Conservation (phyloP, 331 rosid genomes). For the Saraca asoca region DNA sequence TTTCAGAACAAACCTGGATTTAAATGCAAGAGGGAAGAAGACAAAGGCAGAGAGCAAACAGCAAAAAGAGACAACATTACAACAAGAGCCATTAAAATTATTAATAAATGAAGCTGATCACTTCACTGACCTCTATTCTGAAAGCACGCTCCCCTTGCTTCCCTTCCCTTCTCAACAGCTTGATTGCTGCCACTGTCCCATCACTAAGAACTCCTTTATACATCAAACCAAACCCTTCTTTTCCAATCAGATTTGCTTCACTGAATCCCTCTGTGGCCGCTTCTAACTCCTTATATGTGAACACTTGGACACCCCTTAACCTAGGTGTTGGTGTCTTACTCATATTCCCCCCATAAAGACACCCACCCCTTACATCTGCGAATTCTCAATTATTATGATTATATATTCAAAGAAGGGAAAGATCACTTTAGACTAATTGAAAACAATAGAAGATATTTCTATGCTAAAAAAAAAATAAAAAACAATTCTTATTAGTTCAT, state of each 20-base stretch:
- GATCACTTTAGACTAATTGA: background rate
- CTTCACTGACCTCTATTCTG: slow-evolving; percentile 75
- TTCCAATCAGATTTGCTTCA: slow-evolving; percentile 67
- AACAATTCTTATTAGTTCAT: slow-evolving; percentile 12
- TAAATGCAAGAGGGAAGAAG: slow-evolving; percentile 21
- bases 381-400: too few relatives aligned
- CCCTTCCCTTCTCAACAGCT: slow-evolving; percentile 64
- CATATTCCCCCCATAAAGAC: slow-evolving; percentile 69
- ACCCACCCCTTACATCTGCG: slow-evolving; percentile 81
- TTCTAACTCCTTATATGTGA: slow-evolving; percentile 80
- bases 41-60: slow-evolving; percentile 23
- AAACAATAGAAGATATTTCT: background rate
- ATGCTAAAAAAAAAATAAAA: background rate
- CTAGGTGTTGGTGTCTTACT: slow-evolving; percentile 47
- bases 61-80: slow-evolving; percentile 41
- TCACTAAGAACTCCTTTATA: slow-evolving; percentile 76
- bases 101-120: slow-evolving; percentile 45
- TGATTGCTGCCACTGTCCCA: slow-evolving; percentile 82
- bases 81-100: slow-evolving; percentile 12
- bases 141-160: slow-evolving; percentile 96
- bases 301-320: slow-evolving; percentile 77
- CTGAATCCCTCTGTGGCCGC: slow-evolving; percentile 66
- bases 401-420: too few relatives aligned
- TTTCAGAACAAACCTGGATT: slow-evolving; percentile 29
- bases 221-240: slow-evolving; percentile 68